Conservation (phyloP, 257 asterid genomes). For the Nicotiana noctiflora region DNA sequence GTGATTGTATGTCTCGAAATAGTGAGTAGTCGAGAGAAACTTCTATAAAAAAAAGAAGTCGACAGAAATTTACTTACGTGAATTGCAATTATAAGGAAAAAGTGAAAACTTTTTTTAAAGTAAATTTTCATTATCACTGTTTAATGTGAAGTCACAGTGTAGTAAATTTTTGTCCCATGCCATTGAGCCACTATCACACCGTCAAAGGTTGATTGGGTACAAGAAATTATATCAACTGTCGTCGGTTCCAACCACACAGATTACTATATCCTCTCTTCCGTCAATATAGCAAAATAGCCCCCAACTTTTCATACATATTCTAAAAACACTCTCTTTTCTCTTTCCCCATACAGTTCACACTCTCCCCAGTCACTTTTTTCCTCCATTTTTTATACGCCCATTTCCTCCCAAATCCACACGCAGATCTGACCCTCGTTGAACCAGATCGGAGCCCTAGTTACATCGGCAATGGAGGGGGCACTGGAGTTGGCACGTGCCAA, state of each 20-base stretch:
- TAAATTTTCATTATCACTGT: too few species aligned
- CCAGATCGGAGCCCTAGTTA: conserved; percentile 47
- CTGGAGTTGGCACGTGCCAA: conserved; percentile 88
- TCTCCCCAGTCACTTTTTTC: conserved; percentile 20
- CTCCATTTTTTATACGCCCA: neutral
- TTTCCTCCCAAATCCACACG: conserved; percentile 1
- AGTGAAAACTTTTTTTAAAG: too few species aligned
- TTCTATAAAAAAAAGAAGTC: too few species aligned
- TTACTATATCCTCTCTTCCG: conserved; percentile 21
- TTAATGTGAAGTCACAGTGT: neutral
- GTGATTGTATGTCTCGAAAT: too few species aligned
- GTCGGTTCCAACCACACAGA: conserved; percentile 11
- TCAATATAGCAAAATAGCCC: conserved; percentile 29
- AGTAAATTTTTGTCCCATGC: neutral
- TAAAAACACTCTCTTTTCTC: conserved; percentile 11
- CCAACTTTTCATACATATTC: conserved; percentile 14
- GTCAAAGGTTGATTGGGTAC: neutral
- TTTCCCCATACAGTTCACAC: neutral
- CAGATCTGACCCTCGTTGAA: conserved; percentile 27
- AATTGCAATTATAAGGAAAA: too few species aligned
- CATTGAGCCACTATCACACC: neutral
- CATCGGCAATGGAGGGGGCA: conserved; percentile 81
- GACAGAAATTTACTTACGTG: too few species aligned
- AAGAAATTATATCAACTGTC: conserved; percentile 7
- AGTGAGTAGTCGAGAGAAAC: too few species aligned